Evolutionary conservation across 441 rosid species (phyloP).

Genomic region (Viola pubescens): DNA sequence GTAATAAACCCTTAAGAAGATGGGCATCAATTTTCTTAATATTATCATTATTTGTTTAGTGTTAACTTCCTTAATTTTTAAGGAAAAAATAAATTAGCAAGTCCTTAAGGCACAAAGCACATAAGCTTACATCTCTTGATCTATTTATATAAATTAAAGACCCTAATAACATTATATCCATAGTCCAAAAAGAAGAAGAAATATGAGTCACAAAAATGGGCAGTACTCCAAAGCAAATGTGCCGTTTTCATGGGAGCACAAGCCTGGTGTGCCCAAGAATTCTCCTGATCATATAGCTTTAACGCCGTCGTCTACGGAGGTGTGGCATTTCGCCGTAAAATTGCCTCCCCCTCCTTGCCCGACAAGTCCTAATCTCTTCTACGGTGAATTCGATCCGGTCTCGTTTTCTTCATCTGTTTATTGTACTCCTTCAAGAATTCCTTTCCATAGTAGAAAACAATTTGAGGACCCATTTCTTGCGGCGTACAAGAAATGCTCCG

Average conservation of each 20-base stretch:
- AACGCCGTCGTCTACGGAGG: neutral
- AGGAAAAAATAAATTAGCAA: too few relatives aligned
- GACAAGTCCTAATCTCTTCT: neutral
- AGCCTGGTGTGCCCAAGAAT: constrained; percentile 30
- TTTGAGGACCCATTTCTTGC: constrained; percentile 11
- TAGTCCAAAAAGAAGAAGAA: neutral
- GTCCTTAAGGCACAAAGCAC: too few relatives aligned
- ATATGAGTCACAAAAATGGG: constrained; percentile 14
- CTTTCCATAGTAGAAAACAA: too few relatives aligned
- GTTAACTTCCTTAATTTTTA: too few relatives aligned
- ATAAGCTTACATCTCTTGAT: too few relatives aligned
- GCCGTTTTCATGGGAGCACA: constrained; percentile 38
- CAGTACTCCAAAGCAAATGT: constrained; percentile 15
- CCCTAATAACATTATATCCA: neutral
- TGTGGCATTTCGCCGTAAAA: neutral
- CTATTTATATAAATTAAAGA: too few relatives aligned
- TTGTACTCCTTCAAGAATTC: too few relatives aligned
- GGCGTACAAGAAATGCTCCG: constrained; percentile 28
- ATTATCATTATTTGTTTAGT: too few relatives aligned
- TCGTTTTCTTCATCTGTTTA: neutral
- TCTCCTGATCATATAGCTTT: neutral
- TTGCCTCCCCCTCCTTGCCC: constrained; percentile 18
- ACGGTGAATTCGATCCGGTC: neutral
- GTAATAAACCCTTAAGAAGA: too few relatives aligned
- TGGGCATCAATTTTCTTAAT: too few relatives aligned